phyloP scores from a whole-genome alignment of 495 filamentous ascomycete genomes.

The Penicillium cataractarum region DNA sequence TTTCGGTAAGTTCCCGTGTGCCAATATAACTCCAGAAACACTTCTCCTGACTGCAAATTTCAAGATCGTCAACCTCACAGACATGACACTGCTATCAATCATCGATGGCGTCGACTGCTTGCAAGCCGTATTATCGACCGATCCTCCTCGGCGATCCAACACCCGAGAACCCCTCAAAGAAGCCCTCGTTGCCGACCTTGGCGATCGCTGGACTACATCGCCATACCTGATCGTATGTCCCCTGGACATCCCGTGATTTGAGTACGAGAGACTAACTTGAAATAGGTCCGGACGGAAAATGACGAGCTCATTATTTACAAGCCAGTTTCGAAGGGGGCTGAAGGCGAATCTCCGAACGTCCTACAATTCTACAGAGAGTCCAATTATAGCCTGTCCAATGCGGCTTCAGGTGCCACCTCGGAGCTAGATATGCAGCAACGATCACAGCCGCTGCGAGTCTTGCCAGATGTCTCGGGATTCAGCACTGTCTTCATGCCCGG shows the following conservation, averaged over 20 bases:
- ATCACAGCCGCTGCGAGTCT: constrained; percentile 57
- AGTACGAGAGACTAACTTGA: constrained; percentile 15
- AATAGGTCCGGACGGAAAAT: constrained; percentile 71
- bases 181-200: constrained; percentile 80
- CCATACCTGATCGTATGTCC: constrained; percentile 78
- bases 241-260: constrained; percentile 3
- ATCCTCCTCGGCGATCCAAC: constrained; percentile 70
- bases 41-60: neutral
- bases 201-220: constrained; percentile 66
- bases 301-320: constrained; percentile 89
- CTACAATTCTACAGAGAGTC: constrained; percentile 78
- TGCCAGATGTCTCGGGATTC: constrained; percentile 72
- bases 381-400: constrained; percentile 62
- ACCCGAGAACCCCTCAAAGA: constrained; percentile 74
- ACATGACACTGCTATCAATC: constrained; percentile 38
- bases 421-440: constrained; percentile 44
- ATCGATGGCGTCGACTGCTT: constrained; percentile 74
- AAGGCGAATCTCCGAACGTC: constrained; percentile 35
- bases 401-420: constrained; percentile 33
- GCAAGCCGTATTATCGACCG: constrained; percentile 72
- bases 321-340: constrained; percentile 56
- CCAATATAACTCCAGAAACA: neutral
- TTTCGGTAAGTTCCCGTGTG: constrained; percentile 63
- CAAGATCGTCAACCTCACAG: constrained; percentile 49
- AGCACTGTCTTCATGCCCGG: constrained; percentile 82